A percentile compares a stretch with the other conserved stretches of the same genome.
Conservation (phyloP, 768 basidiomycete genomes). For the Leccinum sublutescens region DNA sequence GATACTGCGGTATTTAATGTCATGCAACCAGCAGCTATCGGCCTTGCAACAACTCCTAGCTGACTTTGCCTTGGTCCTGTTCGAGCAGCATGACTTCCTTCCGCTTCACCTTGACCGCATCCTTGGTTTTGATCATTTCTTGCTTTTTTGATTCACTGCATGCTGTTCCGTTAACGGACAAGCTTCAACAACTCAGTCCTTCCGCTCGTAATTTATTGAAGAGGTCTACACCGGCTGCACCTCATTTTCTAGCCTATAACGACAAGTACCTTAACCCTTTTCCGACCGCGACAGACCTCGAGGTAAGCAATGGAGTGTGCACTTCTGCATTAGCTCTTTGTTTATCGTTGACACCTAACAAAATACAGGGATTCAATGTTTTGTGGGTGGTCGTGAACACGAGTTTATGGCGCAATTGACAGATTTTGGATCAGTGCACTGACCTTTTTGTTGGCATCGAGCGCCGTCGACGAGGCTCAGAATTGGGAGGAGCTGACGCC, state of each 20-base stretch:
- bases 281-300: conserved; percentile 44
- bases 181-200: conserved; percentile 21
- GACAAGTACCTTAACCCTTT: conserved; percentile 42
- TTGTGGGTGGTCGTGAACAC: conserved; percentile 23
- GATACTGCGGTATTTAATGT: conserved; percentile 20
- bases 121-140: neutral
- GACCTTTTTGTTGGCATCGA: conserved; percentile 41
- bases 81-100: conserved; percentile 15
- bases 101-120: conserved; percentile 2
- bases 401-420: neutral
- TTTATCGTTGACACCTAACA: neutral
- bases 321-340: neutral
- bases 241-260: conserved; percentile 46
- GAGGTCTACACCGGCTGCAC: conserved; percentile 39
- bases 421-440: conserved; percentile 28
- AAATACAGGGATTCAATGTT: conserved; percentile 33
- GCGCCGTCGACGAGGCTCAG: conserved; percentile 44
- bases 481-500: conserved; percentile 42
- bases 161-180: conserved; percentile 24
- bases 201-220: conserved; percentile 21
- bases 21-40: neutral
- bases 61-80: neutral
- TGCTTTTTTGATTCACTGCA: conserved; percentile 8
- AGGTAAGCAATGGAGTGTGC: conserved; percentile 28
- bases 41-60: neutral